A percentile compares a stretch with the other conserved stretches of the same genome.
Evolutionary conservation across 805 yeast species (phyloP).

Genomic region (Wickerhamiella siamensis): DNA sequence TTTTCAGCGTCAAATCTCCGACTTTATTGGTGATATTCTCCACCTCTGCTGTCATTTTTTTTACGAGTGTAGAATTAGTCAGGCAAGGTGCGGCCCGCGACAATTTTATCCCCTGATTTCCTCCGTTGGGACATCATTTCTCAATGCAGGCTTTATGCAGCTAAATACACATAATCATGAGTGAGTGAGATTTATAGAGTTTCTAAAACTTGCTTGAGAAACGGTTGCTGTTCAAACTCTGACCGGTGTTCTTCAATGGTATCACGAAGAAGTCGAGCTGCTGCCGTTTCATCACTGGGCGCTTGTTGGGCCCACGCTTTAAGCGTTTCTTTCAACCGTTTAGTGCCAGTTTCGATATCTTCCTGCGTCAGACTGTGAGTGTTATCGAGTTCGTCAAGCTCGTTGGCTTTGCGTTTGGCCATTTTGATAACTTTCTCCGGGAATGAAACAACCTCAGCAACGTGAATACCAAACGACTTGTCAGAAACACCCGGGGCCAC

Average conservation of each 20-base stretch:
- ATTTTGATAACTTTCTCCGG: slow-evolving; percentile 79
- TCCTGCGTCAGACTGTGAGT: slow-evolving; percentile 32
- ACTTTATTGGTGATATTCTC: slow-evolving; percentile 8
- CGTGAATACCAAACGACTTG: slow-evolving; percentile 95
- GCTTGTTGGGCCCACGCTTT: slow-evolving; percentile 25
- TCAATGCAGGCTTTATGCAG: neutral
- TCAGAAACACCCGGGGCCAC: slow-evolving; percentile 96
- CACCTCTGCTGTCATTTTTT: slow-evolving; percentile 4
- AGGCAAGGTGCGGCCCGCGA: neutral
- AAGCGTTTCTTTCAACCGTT: slow-evolving; percentile 30
- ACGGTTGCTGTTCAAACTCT: slow-evolving; percentile 12
- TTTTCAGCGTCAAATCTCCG: slow-evolving; percentile 9
- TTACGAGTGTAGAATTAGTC: neutral
- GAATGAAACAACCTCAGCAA: slow-evolving; percentile 88
- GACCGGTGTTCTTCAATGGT: slow-evolving; percentile 3
- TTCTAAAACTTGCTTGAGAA: slow-evolving; percentile 7
- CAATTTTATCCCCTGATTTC: neutral
- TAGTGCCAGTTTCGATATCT: slow-evolving; percentile 43
- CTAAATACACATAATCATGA: neutral
- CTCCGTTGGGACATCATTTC: neutral
- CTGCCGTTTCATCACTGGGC: slow-evolving; percentile 10
- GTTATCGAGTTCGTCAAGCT: slow-evolving; percentile 50
- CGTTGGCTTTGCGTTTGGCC: slow-evolving; percentile 91
- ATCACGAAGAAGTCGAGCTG: slow-evolving; percentile 7
- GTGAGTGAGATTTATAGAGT: neutral